A percentile compares a stretch with the other conserved stretches of the same genome.
Conservation (phyloP, 2,329 filamentous ascomycete genomes). For the Emergomyces orientalis region DNA sequence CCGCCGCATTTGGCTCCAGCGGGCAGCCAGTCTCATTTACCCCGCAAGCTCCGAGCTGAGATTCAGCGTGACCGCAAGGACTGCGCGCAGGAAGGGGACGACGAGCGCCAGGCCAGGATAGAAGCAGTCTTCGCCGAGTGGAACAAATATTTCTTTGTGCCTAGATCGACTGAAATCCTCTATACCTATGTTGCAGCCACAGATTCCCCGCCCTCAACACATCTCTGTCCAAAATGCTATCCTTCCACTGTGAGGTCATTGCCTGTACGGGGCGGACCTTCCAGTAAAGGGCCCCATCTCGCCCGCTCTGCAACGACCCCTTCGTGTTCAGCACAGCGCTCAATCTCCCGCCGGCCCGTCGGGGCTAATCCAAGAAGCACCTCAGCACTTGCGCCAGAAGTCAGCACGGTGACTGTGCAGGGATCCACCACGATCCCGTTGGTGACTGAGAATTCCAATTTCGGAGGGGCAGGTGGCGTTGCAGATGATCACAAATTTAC, state of each 20-base stretch:
- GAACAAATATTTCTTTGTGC: slow-evolving; percentile 36
- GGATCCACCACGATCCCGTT: not conserved
- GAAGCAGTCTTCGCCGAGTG: slow-evolving; percentile 35
- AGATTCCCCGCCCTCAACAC: slow-evolving; percentile 26
- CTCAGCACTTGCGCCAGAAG: slow-evolving; percentile 3
- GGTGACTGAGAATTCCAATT: slow-evolving; percentile 1
- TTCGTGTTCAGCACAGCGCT: slow-evolving; percentile 3
- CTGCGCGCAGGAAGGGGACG: slow-evolving; percentile 34
- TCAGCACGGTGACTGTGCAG: not conserved
- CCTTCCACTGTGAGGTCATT: slow-evolving; percentile 28
- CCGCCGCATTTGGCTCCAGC: slow-evolving; percentile 32
- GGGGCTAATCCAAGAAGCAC: slow-evolving; percentile 1
- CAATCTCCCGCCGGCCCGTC: slow-evolving; percentile 14
- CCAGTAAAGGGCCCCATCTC: slow-evolving; percentile 3
- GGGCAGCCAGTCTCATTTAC: slow-evolving; percentile 28
- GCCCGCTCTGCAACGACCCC: slow-evolving; percentile 6
- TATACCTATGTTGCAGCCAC: slow-evolving; percentile 29
- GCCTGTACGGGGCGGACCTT: slow-evolving; percentile 19
- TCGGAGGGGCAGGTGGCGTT: slow-evolving; percentile 12
- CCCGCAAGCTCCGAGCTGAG: slow-evolving; percentile 32
- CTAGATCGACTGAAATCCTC: slow-evolving; percentile 27
- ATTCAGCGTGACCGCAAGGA: slow-evolving; percentile 36
- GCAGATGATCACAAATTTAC: slow-evolving; percentile 17
- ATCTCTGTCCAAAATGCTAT: slow-evolving; percentile 34
- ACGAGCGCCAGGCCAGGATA: slow-evolving; percentile 31